phyloP scores from a whole-genome alignment of 352 stramenopile species.

The Phytophthora rubi region DNA sequence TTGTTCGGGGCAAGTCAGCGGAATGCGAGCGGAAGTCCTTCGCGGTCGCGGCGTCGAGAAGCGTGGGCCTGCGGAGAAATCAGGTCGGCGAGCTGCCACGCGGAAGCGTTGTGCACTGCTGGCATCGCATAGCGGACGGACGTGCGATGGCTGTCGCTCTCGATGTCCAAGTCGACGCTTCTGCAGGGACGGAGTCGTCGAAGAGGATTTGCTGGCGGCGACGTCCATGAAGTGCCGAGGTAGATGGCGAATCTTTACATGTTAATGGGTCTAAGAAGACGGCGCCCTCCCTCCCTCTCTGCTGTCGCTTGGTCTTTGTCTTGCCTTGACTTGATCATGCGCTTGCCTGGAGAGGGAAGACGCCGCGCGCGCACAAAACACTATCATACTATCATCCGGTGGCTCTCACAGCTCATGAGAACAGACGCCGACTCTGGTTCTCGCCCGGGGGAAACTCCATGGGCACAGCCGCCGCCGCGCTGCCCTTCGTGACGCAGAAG shows the following conservation, averaged over 20 bases:
- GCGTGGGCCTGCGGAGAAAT: slow-evolving; percentile 19
- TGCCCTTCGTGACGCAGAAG: slow-evolving; percentile 44
- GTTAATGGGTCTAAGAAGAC: slow-evolving; percentile 23
- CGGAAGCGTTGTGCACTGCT: background rate
- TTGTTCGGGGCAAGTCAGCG: slow-evolving; percentile 3
- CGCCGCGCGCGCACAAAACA: slow-evolving; percentile 27
- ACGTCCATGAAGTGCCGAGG: background rate
- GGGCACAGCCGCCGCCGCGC: slow-evolving; percentile 33
- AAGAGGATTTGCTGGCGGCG: slow-evolving; percentile 11
- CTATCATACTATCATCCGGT: slow-evolving; percentile 34
- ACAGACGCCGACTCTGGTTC: slow-evolving; percentile 39
- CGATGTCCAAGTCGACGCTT: background rate
- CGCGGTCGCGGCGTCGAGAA: background rate
- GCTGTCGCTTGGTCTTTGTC: no score
- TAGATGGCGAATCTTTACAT: slow-evolving; percentile 22
- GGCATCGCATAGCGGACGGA: background rate
- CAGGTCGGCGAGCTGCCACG: background rate
- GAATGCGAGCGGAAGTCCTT: slow-evolving; percentile 12
- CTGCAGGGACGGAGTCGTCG: slow-evolving; percentile 3
- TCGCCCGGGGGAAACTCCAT: slow-evolving; percentile 50
- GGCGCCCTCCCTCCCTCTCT: slow-evolving; percentile 1
- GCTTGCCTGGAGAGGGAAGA: background rate
- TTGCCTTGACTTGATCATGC: slow-evolving; percentile 1
- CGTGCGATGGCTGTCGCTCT: no score
- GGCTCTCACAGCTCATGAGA: slow-evolving; percentile 30